Evolutionary conservation across 129 eudicot genomes (phyloP), one percentile per base, ranked within the genome.

Genomic region (Arctium lappa): DNA sequence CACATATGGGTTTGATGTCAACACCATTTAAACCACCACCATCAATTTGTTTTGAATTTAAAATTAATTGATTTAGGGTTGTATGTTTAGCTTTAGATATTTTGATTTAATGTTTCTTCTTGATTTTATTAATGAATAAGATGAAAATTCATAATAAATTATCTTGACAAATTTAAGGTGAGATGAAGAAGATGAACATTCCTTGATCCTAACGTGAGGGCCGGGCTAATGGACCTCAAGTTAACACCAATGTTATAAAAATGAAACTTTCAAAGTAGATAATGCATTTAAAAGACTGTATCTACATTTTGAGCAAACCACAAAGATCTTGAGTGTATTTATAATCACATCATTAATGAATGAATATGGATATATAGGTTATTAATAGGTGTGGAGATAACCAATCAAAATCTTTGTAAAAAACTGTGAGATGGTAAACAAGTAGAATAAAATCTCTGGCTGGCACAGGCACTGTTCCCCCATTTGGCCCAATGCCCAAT

Each of bases 401-500:
- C 22, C 63, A 53, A 15, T 53, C 63, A 22, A 53, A 53, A 53
- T 12, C 65, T 56, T 56, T 16, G 65, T 56, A 44, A 44, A 44
- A 44, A 9, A 44, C 13, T 8, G 65, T 56, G 65, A 16, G 16
- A 53, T 53, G 63, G 63, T 53, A 15, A 13, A 13, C 53, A 44
- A 9, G 40, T 37, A 37, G 53, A 44, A 0, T 8, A 44, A 44
- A 40, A 40, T 6, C 1, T 40, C 9, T 40, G 1, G 6, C n/a
- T n/a, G n/a, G n/a, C n/a, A 65, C 31, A 65, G 18, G 18, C 13
- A 30, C 13, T 1, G 37, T 34, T 34, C 27, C 37, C 72, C 37
- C 65, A 81, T 48, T 81, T 32, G 80, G 80, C 85, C 85, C 85
- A 81, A 15, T 15, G 44, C 48, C 48, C 85, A 74, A 74, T 82